Base-by-base conservation (phyloP, 352 stramenopile genomes). In the Globisporangium ultimum region DNA sequence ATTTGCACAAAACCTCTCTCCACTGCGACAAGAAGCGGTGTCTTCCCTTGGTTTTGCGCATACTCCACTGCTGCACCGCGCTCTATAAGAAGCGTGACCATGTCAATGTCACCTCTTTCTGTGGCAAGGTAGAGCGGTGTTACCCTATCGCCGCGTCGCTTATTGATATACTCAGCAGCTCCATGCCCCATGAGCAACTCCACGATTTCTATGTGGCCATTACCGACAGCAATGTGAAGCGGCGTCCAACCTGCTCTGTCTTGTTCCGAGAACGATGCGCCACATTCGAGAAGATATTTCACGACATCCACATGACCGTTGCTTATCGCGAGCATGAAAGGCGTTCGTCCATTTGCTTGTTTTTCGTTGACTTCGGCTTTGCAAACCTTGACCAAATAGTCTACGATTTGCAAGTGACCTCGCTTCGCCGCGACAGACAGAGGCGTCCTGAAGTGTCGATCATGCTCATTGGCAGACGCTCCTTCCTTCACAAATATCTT, bases 321-420 rank as follows among this genome's bases (percentile, higher is more conserved):
- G 53, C 53, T 59, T 4, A 47, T 28, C 2, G 53, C 53, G 28
- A 59, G 28, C 53, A 53, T 36, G 24, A 59, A 24, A 2, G 53
- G 53, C 18, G 53, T 34, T 49, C 53, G 10, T 13, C 53, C 53
- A 18, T 15, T 13, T 18, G 28, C 18, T 20, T 59, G 53, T 18
- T 45, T 8, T 12, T 18, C 15, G 9, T 52, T n/a, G 9, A 51
- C 9, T 2, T 15, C 8, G 14, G 53, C 24, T 32, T 32, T 32
- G 2, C 12, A n/a, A 15, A 0, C 11, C 11, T 34, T 20, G 10
- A 45, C 28, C 2, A 59, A 43, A 17, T 24, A 36, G 1, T 24
- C 11, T n/a, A 53, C 28, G n/a, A 47, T 51, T n/a, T 22, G 1
- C 32, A 59, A 9, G 28, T 52, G 53, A 1, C 53, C 53, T n/a